phyloP scores from a whole-genome alignment of 148 eudicot species.

The Chenopodium suecicum region DNA sequence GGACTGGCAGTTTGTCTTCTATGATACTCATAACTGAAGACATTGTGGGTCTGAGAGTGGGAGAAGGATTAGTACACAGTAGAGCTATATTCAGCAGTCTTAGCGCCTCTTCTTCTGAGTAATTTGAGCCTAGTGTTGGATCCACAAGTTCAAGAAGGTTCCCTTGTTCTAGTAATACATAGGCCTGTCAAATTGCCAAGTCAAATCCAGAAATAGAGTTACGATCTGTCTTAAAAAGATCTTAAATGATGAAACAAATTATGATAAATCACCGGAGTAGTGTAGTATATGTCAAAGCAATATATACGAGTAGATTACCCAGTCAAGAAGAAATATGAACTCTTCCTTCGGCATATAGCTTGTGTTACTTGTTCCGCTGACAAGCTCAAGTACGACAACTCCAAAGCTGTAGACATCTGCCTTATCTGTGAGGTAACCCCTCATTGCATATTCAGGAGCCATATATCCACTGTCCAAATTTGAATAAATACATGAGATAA shows the following conservation, averaged over 20 bases:
- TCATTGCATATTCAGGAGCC: constrained; percentile 97
- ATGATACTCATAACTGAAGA: constrained; percentile 66
- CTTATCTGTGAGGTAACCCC: constrained; percentile 84
- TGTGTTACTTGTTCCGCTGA: constrained; percentile 84
- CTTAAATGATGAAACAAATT: not conserved
- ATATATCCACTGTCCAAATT: constrained; percentile 66
- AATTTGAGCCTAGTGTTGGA: constrained; percentile 51
- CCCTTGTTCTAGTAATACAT: constrained; percentile 85
- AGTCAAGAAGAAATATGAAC: constrained; percentile 82
- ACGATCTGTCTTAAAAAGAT: not conserved
- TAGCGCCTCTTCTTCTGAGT: constrained; percentile 48
- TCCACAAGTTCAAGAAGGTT: constrained; percentile 73
- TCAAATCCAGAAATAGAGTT: not conserved
- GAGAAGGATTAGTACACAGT: constrained; percentile 66
- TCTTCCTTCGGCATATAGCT: constrained; percentile 75
- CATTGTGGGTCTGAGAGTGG: constrained; percentile 68
- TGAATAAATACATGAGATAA: not conserved
- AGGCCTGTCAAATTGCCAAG: constrained; percentile 46
- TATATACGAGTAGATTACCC: constrained; percentile 43
- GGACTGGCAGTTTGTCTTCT: constrained; percentile 52
- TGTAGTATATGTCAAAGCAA: not conserved
- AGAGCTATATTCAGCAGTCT: constrained; percentile 51
- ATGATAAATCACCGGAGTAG: not conserved
- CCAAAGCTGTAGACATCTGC: constrained; percentile 94
- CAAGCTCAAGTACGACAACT: constrained; percentile 70